These are phyloP conservation scores for Tubosaeta brunneosetosa DNA, from an alignment of 768 basidiomycete genomes.

Conservation along the genomic window DNA sequence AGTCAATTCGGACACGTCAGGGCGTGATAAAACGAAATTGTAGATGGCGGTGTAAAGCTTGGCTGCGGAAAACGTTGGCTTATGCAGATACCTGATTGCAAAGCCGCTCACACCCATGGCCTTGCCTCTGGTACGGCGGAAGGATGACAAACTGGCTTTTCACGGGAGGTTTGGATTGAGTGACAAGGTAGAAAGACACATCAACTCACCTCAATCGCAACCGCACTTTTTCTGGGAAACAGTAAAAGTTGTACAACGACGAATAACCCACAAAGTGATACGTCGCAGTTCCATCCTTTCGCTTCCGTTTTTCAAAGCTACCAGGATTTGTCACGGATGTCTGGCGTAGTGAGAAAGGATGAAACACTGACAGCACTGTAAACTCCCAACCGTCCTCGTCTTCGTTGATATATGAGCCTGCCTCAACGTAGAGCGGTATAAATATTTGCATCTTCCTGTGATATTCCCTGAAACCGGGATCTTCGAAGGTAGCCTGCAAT, in stretches of 20 bases:
- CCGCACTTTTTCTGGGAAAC: slow-evolving; percentile 87
- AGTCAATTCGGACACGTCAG: slow-evolving; percentile 82
- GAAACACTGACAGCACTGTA: slow-evolving; percentile 62
- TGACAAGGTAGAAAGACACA: background rate
- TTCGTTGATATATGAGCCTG: slow-evolving; percentile 90
- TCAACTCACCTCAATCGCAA: slow-evolving; percentile 71
- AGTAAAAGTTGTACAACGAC: slow-evolving; percentile 92
- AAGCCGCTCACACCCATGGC: slow-evolving; percentile 76
- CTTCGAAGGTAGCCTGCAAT: slow-evolving; percentile 71
- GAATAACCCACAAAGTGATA: slow-evolving; percentile 97
- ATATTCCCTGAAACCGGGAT: slow-evolving; percentile 85
- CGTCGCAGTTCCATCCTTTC: slow-evolving; percentile 48
- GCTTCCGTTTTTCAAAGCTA: slow-evolving; percentile 83
- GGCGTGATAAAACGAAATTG: slow-evolving; percentile 59
- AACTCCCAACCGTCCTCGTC: slow-evolving; percentile 96
- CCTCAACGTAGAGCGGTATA: slow-evolving; percentile 92
- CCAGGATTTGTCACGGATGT: slow-evolving; percentile 1
- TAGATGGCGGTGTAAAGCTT: slow-evolving; percentile 86
- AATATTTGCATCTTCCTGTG: slow-evolving; percentile 93
- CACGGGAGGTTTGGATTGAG: background rate
- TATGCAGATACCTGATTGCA: background rate
- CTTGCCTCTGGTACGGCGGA: slow-evolving; percentile 82
- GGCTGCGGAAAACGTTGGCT: slow-evolving; percentile 41
- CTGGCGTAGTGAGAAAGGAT: background rate
- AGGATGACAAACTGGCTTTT: slow-evolving; percentile 89